phyloP scores from a whole-genome alignment of 768 basidiomycete species.

The Daedaleopsis nitida region DNA sequence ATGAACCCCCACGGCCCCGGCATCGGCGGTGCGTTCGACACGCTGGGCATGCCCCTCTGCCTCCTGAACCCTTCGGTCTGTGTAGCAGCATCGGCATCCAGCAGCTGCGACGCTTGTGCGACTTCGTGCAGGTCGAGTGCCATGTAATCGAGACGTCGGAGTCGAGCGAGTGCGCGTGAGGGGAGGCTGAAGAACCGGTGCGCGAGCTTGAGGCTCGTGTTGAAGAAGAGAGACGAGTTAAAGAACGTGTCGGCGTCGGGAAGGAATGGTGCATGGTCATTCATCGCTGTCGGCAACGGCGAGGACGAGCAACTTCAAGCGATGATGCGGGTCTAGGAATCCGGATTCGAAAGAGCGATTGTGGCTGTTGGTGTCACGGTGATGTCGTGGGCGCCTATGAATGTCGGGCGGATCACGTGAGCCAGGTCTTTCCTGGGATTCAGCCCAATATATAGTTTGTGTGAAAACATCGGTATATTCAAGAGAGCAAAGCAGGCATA shows the following conservation, averaged over 20 bases:
- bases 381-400: no score
- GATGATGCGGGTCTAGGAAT: not conserved
- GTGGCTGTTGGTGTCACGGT: not conserved
- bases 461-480: not conserved
- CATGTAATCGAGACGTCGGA: constrained; percentile 39
- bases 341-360: not conserved
- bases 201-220: constrained; percentile 28
- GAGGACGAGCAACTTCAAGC: not conserved
- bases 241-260: constrained; percentile 8
- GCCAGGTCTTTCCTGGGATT: not conserved
- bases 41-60: not conserved
- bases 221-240: constrained; percentile 21
- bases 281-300: not conserved
- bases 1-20: constrained; percentile 74
- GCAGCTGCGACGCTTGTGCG: not conserved
- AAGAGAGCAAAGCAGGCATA: not conserved
- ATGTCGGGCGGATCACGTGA: not conserved
- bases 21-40: constrained; percentile 27
- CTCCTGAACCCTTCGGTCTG: constrained; percentile 3
- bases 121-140: constrained; percentile 6
- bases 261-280: not conserved
- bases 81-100: not conserved
- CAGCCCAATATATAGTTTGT: not conserved
- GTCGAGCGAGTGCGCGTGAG: constrained; percentile 40
- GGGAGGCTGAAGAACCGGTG: constrained; percentile 43